Conservation (phyloP, 192 early-diverging fungal genomes). For the Chytriomyces sp. region DNA sequence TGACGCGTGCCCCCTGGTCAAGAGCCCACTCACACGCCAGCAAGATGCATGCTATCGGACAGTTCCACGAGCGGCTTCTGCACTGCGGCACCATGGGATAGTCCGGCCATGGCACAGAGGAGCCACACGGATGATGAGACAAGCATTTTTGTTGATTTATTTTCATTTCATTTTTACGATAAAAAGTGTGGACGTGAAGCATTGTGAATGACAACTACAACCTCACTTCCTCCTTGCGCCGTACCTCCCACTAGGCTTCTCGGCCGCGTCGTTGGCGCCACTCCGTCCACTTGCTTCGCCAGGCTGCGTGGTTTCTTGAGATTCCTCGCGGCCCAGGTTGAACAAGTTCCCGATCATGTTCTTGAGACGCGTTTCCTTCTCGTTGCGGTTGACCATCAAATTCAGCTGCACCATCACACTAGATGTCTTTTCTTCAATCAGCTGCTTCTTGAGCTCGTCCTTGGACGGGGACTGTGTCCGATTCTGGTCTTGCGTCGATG, state of each 20-base stretch:
- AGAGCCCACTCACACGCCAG: too few species aligned
- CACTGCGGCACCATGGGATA: not conserved
- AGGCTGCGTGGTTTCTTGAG: not conserved
- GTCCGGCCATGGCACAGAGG: not conserved
- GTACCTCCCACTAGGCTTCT: not conserved
- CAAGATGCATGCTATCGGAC: too few species aligned
- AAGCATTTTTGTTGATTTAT: not conserved
- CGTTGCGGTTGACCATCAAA: slow-evolving; percentile 12
- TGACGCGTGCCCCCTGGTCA: too few species aligned
- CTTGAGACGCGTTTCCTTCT: slow-evolving; percentile 18
- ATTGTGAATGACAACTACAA: not conserved
- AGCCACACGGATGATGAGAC: not conserved
- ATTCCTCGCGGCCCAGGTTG: not conserved
- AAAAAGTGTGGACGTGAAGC: too few species aligned
- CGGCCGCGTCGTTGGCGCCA: not conserved
- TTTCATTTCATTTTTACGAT: not conserved
- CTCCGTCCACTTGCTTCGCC: too few species aligned
- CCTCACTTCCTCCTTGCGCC: not conserved
- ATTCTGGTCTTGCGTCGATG: not conserved
- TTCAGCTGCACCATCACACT: slow-evolving; percentile 19
- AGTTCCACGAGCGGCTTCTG: not conserved
- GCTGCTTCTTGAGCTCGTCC: slow-evolving; percentile 6
- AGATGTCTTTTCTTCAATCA: slow-evolving; percentile 16
- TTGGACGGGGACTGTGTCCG: not conserved
- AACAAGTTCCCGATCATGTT: slow-evolving; percentile 26